A percentile compares a stretch with the other conserved stretches of the same genome.
These are phyloP conservation scores for Noccaea caerulescens DNA, from an alignment of 345 rosid genomes.

Conservation along the genomic window DNA sequence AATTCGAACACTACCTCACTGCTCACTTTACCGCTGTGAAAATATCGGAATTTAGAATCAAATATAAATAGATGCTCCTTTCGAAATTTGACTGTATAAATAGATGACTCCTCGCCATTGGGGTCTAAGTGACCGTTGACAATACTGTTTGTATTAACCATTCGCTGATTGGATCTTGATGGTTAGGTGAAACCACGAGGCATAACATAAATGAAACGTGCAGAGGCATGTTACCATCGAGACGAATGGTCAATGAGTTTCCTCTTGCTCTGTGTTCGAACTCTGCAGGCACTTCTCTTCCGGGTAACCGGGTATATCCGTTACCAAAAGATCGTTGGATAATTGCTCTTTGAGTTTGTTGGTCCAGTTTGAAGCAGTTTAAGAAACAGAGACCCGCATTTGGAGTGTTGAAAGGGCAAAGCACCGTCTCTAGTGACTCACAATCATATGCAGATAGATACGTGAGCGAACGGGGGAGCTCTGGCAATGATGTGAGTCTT, in stretches of 20 bases:
- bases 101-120: too few species aligned
- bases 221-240: neutral
- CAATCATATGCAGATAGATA: neutral
- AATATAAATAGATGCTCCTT: neutral
- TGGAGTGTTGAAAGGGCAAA: neutral
- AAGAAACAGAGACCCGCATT: neutral
- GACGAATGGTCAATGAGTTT: too few species aligned
- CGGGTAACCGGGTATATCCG: neutral
- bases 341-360: neutral
- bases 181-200: neutral
- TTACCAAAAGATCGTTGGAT: accelerated
- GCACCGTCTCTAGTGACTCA: conserved; percentile 8
- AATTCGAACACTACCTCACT: neutral
- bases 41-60: neutral
- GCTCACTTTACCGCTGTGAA: neutral
- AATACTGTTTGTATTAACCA: neutral
- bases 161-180: accelerated
- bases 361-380: neutral
- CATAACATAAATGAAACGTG: neutral
- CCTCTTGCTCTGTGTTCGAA: neutral
- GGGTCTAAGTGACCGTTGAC: neutral
- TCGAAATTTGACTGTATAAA: neutral
- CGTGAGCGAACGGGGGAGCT: neutral
- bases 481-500: conserved; percentile 16
- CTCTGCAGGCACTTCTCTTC: neutral